Evolutionary conservation across 1,284 basidiomycete species (phyloP).

Genomic region (Trametes pubescens): DNA sequence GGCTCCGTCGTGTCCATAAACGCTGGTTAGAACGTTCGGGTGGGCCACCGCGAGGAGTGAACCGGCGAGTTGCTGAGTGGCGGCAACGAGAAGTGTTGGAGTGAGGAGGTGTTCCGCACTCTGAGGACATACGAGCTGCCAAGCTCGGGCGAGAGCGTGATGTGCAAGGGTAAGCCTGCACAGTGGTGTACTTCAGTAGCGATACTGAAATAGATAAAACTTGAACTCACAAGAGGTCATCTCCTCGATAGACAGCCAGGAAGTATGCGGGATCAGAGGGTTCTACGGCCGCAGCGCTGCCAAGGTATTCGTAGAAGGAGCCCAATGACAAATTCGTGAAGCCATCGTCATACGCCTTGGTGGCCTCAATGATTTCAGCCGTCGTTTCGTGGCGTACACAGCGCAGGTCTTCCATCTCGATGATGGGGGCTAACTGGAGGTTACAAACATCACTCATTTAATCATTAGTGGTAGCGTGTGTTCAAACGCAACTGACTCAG

Average conservation of each 20-base stretch:
- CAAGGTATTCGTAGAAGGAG: constrained; percentile 25
- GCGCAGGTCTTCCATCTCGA: constrained; percentile 23
- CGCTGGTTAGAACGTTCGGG: constrained; percentile 16
- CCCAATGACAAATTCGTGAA: constrained; percentile 35
- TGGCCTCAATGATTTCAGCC: constrained; percentile 22
- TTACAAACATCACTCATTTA: no score
- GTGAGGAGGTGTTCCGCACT: background rate
- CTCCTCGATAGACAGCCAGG: constrained; percentile 25
- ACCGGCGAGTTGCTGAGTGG: constrained; percentile 7
- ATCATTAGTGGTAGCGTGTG: no score
- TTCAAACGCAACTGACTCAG: no score
- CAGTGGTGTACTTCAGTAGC: background rate
- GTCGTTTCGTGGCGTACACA: constrained; percentile 25
- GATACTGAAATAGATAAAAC: background rate
- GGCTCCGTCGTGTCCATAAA: constrained; percentile 28
- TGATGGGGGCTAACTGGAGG: background rate
- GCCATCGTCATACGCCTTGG: constrained; percentile 29
- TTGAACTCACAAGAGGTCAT: constrained; percentile 27
- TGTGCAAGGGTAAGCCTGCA: constrained; percentile 15
- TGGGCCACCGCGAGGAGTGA: background rate
- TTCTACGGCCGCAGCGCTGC: background rate
- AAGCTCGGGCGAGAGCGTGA: background rate
- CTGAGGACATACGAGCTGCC: constrained; percentile 7
- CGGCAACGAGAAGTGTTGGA: background rate
- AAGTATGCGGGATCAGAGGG: constrained; percentile 3